Evolutionary conservation across 345 rosid genomes (phyloP).

Genomic region (Lenwebbia sp.): DNA sequence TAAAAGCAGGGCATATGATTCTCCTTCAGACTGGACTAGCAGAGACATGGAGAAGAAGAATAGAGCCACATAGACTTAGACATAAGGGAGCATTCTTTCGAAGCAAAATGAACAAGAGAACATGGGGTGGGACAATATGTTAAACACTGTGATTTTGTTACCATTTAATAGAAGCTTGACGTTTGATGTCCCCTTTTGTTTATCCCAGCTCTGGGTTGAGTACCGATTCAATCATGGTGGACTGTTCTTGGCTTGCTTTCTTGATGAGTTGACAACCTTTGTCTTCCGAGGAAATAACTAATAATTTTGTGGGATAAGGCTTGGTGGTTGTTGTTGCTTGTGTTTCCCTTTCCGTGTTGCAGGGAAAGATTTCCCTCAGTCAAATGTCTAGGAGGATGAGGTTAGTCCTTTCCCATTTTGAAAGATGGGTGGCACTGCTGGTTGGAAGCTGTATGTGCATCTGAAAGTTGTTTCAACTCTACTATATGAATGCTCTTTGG

Average conservation of each 20-base stretch:
- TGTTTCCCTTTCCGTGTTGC: background rate
- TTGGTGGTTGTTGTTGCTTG: background rate
- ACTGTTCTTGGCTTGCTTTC: background rate
- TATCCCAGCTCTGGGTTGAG: background rate
- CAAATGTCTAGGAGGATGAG: background rate
- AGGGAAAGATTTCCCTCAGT: background rate
- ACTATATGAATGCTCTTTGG: background rate
- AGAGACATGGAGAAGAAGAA: background rate
- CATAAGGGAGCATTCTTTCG: background rate
- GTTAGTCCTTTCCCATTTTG: background rate
- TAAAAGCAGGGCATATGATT: background rate
- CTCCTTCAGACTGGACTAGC: background rate
- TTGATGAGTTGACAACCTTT: background rate
- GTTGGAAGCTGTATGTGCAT: background rate
- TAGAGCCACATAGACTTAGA: background rate
- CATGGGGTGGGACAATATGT: background rate
- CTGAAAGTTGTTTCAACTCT: background rate
- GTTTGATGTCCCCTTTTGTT: background rate
- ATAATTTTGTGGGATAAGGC: background rate
- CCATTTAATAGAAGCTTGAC: background rate
- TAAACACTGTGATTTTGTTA: background rate
- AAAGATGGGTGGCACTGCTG: background rate
- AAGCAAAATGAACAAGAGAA: background rate
- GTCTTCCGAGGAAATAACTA: background rate
- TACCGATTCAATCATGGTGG: background rate